Evolutionary conservation across 129 eudicot genomes (phyloP).

Genomic region (Centrapalus pauciflorus): DNA sequence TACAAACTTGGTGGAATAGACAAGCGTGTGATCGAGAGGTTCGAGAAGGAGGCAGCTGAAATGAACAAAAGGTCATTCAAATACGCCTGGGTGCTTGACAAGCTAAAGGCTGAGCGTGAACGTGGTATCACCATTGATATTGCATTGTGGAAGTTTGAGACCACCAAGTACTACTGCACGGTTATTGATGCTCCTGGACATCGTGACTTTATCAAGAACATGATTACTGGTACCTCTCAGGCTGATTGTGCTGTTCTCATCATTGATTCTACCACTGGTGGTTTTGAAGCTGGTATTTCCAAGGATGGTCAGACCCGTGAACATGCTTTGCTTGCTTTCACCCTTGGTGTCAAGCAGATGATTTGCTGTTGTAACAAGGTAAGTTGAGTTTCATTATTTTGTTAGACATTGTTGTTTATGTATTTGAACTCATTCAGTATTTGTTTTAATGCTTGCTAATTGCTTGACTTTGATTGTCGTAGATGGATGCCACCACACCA

Average conservation of each 20-base stretch:
- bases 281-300: slow-evolving; percentile 55
- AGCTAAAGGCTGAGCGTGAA: slow-evolving; percentile 68
- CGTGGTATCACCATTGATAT: slow-evolving; percentile 63
- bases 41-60: slow-evolving; percentile 63
- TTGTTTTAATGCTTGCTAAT: background rate
- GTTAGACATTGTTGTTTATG: background rate
- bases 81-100: slow-evolving; percentile 62
- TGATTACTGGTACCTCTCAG: slow-evolving; percentile 63
- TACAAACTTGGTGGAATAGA: slow-evolving; percentile 65
- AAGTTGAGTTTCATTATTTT: background rate
- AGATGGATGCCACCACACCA: slow-evolving; percentile 55
- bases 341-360: slow-evolving; percentile 63
- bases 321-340: slow-evolving; percentile 57
- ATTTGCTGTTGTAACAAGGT: slow-evolving; percentile 54
- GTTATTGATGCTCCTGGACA: slow-evolving; percentile 62
- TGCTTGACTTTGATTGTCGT: background rate
- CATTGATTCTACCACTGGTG: slow-evolving; percentile 61
- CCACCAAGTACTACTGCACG: slow-evolving; percentile 62
- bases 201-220: slow-evolving; percentile 56
- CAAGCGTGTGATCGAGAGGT: slow-evolving; percentile 53
- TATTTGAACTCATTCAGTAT: background rate
- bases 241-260: slow-evolving; percentile 58
- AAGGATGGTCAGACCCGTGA: slow-evolving; percentile 62
- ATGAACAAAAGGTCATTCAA: slow-evolving; percentile 65
- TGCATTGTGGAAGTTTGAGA: slow-evolving; percentile 58